A percentile compares a stretch with the other conserved stretches of the same genome.
Evolutionary conservation across 805 yeast species (phyloP).

Genomic region (Wilhelminamyces savonicus): DNA sequence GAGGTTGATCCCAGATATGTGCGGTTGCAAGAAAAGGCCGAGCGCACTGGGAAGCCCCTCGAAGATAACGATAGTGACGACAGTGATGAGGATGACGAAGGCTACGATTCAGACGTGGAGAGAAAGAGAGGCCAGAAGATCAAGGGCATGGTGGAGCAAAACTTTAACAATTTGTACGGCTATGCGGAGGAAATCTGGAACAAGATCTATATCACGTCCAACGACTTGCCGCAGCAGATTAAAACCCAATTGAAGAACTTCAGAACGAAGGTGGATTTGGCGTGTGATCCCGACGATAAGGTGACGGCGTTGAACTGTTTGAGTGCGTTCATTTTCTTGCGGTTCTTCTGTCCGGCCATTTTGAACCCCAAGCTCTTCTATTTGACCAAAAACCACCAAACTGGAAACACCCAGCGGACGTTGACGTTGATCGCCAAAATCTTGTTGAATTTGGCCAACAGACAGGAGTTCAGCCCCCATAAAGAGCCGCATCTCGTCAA

Average conservation of each 20-base stretch:
- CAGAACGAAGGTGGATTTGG: slow-evolving; percentile 57
- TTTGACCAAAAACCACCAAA: slow-evolving; percentile 63
- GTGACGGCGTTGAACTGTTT: slow-evolving; percentile 61
- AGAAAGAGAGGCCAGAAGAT: slow-evolving; percentile 26
- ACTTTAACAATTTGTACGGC: slow-evolving; percentile 41
- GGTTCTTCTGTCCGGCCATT: slow-evolving; percentile 79
- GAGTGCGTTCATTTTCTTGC: slow-evolving; percentile 74
- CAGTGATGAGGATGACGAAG: slow-evolving; percentile 11
- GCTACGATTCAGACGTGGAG: slow-evolving; percentile 23
- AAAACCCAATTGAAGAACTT: slow-evolving; percentile 58
- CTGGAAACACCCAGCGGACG: slow-evolving; percentile 68
- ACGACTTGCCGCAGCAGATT: slow-evolving; percentile 67
- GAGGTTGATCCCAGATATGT: slow-evolving; percentile 77
- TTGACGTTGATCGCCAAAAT: slow-evolving; percentile 77
- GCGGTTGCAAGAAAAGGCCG: slow-evolving; percentile 27
- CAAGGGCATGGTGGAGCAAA: slow-evolving; percentile 35
- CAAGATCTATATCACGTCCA: slow-evolving; percentile 56
- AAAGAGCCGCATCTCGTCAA: slow-evolving; percentile 76
- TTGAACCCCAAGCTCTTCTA: slow-evolving; percentile 83
- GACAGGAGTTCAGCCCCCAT: slow-evolving; percentile 63
- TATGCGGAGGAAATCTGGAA: slow-evolving; percentile 62
- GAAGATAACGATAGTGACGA: slow-evolving; percentile 15
- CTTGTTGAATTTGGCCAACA: slow-evolving; percentile 70
- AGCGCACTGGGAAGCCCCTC: slow-evolving; percentile 15
- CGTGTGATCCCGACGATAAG: slow-evolving; percentile 50